Percentiles rank a stretch among this genome's conserved stretches.
These are phyloP conservation scores for Lecanoromycetidae sp. DNA, from an alignment of 2,329 filamentous ascomycete genomes.

Conservation along the genomic window DNA sequence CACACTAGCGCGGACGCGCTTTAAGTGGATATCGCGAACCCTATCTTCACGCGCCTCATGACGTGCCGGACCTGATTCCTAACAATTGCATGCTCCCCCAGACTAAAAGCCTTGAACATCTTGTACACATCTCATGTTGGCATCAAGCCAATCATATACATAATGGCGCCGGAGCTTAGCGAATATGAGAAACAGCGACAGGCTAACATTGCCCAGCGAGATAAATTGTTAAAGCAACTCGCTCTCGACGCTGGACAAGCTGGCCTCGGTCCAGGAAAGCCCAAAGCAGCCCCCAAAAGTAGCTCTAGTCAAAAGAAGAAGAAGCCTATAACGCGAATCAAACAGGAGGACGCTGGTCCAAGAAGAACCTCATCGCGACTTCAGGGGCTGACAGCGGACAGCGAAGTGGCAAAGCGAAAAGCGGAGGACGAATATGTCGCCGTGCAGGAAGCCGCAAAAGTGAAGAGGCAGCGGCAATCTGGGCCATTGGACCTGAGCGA, in stretches of 20 bases:
- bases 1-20: slow-evolving; percentile 25
- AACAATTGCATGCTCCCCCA: not conserved
- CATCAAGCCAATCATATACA: not conserved
- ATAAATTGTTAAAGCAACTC: slow-evolving; percentile 68
- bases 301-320: slow-evolving; percentile 37
- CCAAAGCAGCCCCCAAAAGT: slow-evolving; percentile 35
- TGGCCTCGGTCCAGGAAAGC: slow-evolving; percentile 46
- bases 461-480: slow-evolving; percentile 52
- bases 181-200: slow-evolving; percentile 76
- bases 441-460: slow-evolving; percentile 44
- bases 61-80: slow-evolving; percentile 1
- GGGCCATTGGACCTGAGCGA: slow-evolving; percentile 61
- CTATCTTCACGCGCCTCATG: not conserved
- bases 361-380: slow-evolving; percentile 51
- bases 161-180: slow-evolving; percentile 47
- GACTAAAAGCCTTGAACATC: too few relatives aligned
- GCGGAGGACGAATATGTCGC: slow-evolving; percentile 51
- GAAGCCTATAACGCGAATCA: slow-evolving; percentile 48
- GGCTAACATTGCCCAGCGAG: slow-evolving; percentile 78
- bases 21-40: not conserved
- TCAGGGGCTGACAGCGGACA: slow-evolving; percentile 51
- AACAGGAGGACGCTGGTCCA: slow-evolving; percentile 45
- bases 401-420: slow-evolving; percentile 56
- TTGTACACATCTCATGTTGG: too few relatives aligned
- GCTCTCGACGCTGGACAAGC: slow-evolving; percentile 55